Conservation (phyloP, 2,329 filamentous ascomycete species). For the Diaporthe sp. region DNA sequence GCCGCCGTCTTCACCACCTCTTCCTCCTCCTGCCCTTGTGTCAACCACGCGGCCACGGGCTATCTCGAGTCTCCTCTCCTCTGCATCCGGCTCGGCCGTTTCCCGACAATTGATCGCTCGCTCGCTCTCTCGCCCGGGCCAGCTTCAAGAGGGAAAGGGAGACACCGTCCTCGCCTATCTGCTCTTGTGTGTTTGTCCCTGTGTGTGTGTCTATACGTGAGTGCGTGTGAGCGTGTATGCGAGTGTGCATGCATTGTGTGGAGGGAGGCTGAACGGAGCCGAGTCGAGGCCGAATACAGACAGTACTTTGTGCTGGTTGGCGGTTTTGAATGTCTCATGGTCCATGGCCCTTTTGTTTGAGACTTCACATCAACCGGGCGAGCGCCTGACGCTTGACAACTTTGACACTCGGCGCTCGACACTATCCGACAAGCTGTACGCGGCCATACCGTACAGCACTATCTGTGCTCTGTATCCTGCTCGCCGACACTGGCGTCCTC, state of each 20-base stretch:
- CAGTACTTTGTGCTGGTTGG: slow-evolving; percentile 2
- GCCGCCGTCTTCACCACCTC: slow-evolving; percentile 15
- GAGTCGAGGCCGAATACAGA: slow-evolving; percentile 17
- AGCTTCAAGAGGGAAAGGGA: background rate
- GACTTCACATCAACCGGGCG: slow-evolving; percentile 24
- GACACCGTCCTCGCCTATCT: background rate
- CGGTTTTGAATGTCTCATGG: slow-evolving; percentile 35
- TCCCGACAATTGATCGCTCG: slow-evolving; percentile 19
- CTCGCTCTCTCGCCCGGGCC: slow-evolving; percentile 1
- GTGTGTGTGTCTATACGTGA: background rate
- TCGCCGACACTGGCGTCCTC: slow-evolving; percentile 34
- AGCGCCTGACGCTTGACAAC: slow-evolving; percentile 32
- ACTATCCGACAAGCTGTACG: slow-evolving; percentile 12
- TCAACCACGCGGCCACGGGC: slow-evolving; percentile 13
- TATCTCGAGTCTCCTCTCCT: background rate
- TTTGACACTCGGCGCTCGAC: slow-evolving; percentile 22
- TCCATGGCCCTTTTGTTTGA: slow-evolving; percentile 38
- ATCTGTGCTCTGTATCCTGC: slow-evolving; percentile 7
- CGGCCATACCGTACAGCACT: slow-evolving; percentile 1
- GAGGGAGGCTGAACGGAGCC: slow-evolving; percentile 11
- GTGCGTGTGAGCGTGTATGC: background rate
- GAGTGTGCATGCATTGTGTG: background rate
- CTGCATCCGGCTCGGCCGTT: slow-evolving; percentile 9
- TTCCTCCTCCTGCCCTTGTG: slow-evolving; percentile 20
- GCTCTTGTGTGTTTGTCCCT: background rate